These are phyloP conservation scores for Talaromyces atroroseus DNA, from an alignment of 2,329 filamentous ascomycete species.

Conservation along the genomic window DNA sequence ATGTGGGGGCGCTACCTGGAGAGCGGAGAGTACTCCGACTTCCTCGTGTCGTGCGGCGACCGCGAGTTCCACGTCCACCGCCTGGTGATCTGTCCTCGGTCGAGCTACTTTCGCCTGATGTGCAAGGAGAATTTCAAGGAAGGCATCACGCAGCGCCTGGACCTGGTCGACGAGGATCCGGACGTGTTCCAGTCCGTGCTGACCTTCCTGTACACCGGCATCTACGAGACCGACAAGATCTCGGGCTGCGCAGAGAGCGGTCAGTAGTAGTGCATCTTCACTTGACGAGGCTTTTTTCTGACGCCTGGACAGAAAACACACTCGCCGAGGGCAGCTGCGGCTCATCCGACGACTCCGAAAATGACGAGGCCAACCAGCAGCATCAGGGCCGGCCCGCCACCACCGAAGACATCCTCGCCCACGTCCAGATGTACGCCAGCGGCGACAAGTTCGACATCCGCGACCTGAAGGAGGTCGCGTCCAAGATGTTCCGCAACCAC, in stretches of 20 bases:
- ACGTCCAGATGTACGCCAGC: slow-evolving; percentile 13
- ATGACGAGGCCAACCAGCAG: slow-evolving; percentile 11
- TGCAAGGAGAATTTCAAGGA: slow-evolving; percentile 24
- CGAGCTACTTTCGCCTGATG: slow-evolving; percentile 27
- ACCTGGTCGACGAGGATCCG: slow-evolving; percentile 14
- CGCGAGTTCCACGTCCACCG: slow-evolving; percentile 30
- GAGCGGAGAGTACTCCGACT: slow-evolving; percentile 27
- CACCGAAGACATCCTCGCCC: slow-evolving; percentile 14
- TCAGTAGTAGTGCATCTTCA: neutral
- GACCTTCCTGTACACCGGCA: slow-evolving; percentile 16
- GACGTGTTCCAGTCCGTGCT: slow-evolving; percentile 15
- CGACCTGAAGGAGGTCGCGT: slow-evolving; percentile 11
- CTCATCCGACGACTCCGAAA: slow-evolving; percentile 13
- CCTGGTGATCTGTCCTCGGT: slow-evolving; percentile 33
- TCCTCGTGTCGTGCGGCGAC: slow-evolving; percentile 27
- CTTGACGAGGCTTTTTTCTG: too few species aligned
- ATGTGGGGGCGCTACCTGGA: slow-evolving; percentile 16
- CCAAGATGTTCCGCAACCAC: slow-evolving; percentile 15
- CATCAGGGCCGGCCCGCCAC: slow-evolving; percentile 11
- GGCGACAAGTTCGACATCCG: slow-evolving; percentile 15
- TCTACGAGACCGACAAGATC: slow-evolving; percentile 14
- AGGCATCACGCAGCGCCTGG: slow-evolving; percentile 10
- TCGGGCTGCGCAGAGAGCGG: slow-evolving; percentile 7
- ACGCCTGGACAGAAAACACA: neutral
- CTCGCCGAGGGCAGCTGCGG: slow-evolving; percentile 4